A percentile compares a stretch with the other conserved stretches of the same genome.
Evolutionary conservation across 495 filamentous ascomycete genomes (phyloP).

Genomic region (Margaritispora aquatica): DNA sequence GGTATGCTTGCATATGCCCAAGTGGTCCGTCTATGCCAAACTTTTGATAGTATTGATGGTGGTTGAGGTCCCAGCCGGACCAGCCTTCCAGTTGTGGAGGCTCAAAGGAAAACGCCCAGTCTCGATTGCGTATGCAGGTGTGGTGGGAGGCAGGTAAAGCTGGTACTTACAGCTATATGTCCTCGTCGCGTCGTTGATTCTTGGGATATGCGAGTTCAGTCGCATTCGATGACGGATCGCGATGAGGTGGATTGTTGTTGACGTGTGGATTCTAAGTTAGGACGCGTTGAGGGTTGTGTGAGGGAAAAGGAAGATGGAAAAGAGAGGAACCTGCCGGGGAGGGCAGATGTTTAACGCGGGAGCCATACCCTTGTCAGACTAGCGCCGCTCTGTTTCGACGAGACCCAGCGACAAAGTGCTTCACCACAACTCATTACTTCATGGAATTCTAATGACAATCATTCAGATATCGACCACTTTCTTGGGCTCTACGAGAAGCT

Average conservation of each 20-base stretch:
- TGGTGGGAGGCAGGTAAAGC: slow-evolving; percentile 8
- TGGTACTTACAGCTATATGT: slow-evolving; percentile 15
- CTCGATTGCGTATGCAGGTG: slow-evolving; percentile 9
- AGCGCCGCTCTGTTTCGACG: neutral
- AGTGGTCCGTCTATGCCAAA: slow-evolving; percentile 1
- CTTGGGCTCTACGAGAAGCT: slow-evolving; percentile 23
- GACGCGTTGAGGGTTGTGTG: slow-evolving; percentile 17
- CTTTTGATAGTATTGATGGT: neutral
- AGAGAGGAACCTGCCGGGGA: slow-evolving; percentile 61
- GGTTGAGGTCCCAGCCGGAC: neutral
- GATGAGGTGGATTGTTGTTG: slow-evolving; percentile 10
- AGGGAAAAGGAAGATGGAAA: slow-evolving; percentile 26
- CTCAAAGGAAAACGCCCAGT: slow-evolving; percentile 3
- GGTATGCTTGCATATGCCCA: neutral
- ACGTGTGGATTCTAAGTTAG: neutral
- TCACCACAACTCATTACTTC: neutral
- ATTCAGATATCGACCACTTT: slow-evolving; percentile 12
- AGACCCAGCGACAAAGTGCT: neutral
- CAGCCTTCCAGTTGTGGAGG: neutral
- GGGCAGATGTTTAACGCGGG: slow-evolving; percentile 12
- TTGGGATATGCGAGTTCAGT: slow-evolving; percentile 2
- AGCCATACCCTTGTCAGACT: neutral
- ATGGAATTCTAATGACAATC: neutral
- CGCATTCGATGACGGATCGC: slow-evolving; percentile 12
- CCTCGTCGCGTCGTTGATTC: slow-evolving; percentile 22